Evolutionary conservation across 768 basidiomycete species (phyloP), one percentile per base, ranked within the genome.

Genomic region (Russula vinacea): DNA sequence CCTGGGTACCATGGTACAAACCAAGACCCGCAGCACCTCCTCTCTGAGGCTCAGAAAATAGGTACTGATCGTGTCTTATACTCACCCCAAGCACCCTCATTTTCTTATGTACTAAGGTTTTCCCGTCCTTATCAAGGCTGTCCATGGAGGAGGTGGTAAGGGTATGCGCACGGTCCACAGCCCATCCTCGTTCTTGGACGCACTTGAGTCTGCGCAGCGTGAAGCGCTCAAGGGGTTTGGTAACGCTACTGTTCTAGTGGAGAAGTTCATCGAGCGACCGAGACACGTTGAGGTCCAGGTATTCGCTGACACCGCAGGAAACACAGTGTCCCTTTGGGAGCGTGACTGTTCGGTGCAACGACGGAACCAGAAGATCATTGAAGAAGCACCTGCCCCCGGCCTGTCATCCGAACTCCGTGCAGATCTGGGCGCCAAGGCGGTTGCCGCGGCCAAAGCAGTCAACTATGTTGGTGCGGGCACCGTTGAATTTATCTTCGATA

Each of bases 401-500:
- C 76, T 98, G 50, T 84, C 87, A 2, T 77, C 84, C 1, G 90
- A 92, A 61, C 80, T 95, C 51, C 82, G 94, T 35, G 85, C 84
- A 35, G 89, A 94, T 69, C 76, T 98, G 64, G 87, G 92, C 55
- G 82, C 82, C 40, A 96, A 94, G 75, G 94, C 95, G 3, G 83
- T 95, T 26, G 92, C 90, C 53, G 94, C 95, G n/a, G 94, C 94
- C 6, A 85, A 82, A 72, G 94, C 95, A 4, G 94, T 98, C 53
- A 81, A 87, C 64, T 98, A 98, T 71, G 87, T 92, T 37, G 93
- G 93, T 37, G 93, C 93, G 11, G 92, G 92, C 5, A 94, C 92
- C 0, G 91, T 95, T n/a, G 94, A 98, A 73, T 97, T 98, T 70
- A 96, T 98, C 67, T 93, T 96, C 68, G 94, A 98, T 73, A 94